Evolutionary conservation across 345 rosid genomes (phyloP).

Genomic region (Ceriops decandra): DNA sequence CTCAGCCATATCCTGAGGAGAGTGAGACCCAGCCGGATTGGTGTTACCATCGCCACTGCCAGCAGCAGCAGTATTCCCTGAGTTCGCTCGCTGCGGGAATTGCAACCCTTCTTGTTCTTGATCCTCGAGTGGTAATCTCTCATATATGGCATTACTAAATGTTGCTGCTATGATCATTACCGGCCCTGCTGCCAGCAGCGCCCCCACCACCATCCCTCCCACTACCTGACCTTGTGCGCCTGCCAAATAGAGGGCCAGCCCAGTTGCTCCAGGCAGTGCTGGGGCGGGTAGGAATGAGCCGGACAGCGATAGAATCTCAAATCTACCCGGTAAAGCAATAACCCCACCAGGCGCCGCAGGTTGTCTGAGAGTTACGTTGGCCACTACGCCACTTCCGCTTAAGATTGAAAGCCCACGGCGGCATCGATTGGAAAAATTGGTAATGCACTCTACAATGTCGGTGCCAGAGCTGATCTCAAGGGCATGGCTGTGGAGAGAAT

Average conservation of each 20-base stretch:
- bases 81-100: conserved; percentile 36
- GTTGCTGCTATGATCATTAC: conserved; percentile 86
- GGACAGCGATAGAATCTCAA: conserved; percentile 76
- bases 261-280: conserved; percentile 70
- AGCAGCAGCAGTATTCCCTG: conserved; percentile 15
- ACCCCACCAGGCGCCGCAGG: conserved; percentile 69
- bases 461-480: conserved; percentile 70
- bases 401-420: conserved; percentile 75
- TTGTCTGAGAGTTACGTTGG: conserved; percentile 74
- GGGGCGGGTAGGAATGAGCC: conserved; percentile 78
- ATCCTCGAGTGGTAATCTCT: conserved; percentile 68
- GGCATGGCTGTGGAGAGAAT: conserved; percentile 78
- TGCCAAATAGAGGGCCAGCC: conserved; percentile 67
- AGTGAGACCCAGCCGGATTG: conserved; percentile 22
- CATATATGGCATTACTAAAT: conserved; percentile 76
- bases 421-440: conserved; percentile 58
- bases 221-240: conserved; percentile 92
- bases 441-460: conserved; percentile 63
- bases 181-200: conserved; percentile 76
- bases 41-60: conserved; percentile 19
- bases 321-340: conserved; percentile 68
- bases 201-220: conserved; percentile 71
- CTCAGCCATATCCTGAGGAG: conserved; percentile 30
- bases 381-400: conserved; percentile 75
- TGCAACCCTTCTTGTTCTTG: conserved; percentile 40